Percentiles rank a stretch among this genome's conserved stretches.
Conservation (phyloP, 106 monocot species). For the Platanthera guangdongensis region DNA sequence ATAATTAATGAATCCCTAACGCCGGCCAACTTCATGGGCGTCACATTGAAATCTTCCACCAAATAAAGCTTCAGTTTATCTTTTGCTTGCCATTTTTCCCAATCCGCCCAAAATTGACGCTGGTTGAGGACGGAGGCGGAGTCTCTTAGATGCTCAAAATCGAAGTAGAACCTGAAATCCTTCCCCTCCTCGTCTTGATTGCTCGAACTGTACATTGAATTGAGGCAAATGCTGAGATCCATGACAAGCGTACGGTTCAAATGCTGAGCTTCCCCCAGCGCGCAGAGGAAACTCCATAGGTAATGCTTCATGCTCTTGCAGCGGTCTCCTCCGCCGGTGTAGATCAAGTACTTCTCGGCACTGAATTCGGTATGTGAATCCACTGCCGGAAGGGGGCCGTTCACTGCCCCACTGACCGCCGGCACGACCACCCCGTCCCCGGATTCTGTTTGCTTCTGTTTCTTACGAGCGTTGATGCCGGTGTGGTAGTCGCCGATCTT, state of each 20-base stretch:
- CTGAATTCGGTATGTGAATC: conserved; percentile 60
- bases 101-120: conserved; percentile 70
- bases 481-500: conserved; percentile 76
- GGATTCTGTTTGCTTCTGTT: conserved; percentile 16
- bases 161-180: conserved; percentile 85
- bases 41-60: conserved; percentile 59
- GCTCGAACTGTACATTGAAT: conserved; percentile 43
- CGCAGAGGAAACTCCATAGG: conserved; percentile 85
- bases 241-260: conserved; percentile 82
- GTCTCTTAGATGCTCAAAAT: conserved; percentile 83
- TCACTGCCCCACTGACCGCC: conserved; percentile 57
- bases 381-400: conserved; percentile 57
- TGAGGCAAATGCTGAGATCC: conserved; percentile 74
- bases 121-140: conserved; percentile 71
- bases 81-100: conserved; percentile 73
- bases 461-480: conserved; percentile 64
- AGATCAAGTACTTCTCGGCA: conserved; percentile 60
- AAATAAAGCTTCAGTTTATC: conserved; percentile 44
- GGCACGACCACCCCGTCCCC: conserved; percentile 20
- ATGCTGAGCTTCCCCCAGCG: conserved; percentile 78
- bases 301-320: conserved; percentile 95
- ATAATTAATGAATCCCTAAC: conserved; percentile 64
- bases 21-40: conserved; percentile 51
- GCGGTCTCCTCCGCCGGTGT: conserved; percentile 68
- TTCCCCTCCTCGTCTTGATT: conserved; percentile 80